These are phyloP conservation scores for Mucor ambiguus DNA, from an alignment of 371 early-diverging fungal genomes.

Conservation along the genomic window DNA sequence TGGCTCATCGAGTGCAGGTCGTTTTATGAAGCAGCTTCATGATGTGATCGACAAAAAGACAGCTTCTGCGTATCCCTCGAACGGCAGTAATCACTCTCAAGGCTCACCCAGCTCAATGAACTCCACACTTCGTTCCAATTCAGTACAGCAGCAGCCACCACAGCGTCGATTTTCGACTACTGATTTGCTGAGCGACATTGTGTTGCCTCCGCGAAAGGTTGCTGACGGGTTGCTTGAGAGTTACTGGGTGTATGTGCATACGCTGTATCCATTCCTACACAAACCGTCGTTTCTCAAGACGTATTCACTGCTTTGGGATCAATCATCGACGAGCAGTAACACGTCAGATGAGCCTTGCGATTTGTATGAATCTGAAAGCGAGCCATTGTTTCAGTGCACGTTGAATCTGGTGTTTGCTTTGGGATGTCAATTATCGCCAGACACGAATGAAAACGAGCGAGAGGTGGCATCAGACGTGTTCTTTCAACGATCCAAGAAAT, in stretches of 20 bases:
- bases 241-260: constrained; percentile 31
- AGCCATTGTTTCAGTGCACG: constrained; percentile 32
- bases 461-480: constrained; percentile 29
- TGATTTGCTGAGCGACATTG: constrained; percentile 19
- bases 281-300: constrained; percentile 29
- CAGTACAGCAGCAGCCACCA: not conserved
- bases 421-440: constrained; percentile 33
- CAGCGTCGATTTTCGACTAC: not conserved
- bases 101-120: constrained; percentile 8
- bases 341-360: not conserved
- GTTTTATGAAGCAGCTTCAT: constrained; percentile 29
- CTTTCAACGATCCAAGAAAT: constrained; percentile 30
- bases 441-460: constrained; percentile 26
- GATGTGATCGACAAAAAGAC: constrained; percentile 31
- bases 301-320: constrained; percentile 25
- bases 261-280: constrained; percentile 33
- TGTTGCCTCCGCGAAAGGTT: constrained; percentile 30
- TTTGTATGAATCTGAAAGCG: constrained; percentile 24
- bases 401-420: constrained; percentile 34
- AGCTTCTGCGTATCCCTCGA: constrained; percentile 1
- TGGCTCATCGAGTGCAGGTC: constrained; percentile 32
- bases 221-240: constrained; percentile 25
- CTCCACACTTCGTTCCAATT: constrained; percentile 1
- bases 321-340: not conserved
- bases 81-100: not conserved